phyloP scores from a whole-genome alignment of 2,329 filamentous ascomycete genomes.

The Gnomoniopsis smithogilvyi region DNA sequence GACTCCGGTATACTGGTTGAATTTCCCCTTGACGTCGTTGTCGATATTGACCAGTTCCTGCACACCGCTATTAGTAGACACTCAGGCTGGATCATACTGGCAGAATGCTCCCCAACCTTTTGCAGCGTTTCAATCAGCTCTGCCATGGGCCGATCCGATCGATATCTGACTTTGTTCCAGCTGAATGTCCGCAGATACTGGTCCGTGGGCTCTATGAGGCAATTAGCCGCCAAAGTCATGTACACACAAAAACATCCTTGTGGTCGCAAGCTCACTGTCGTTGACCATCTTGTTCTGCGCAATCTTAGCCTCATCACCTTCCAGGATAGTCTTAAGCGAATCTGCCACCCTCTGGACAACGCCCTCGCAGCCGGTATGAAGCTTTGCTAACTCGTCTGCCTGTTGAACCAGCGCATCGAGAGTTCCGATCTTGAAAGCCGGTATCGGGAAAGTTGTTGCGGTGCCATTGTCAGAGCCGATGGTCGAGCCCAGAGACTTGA shows the following conservation, averaged over 20 bases:
- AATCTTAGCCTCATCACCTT: slow-evolving; percentile 79
- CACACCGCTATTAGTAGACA: slow-evolving; percentile 1
- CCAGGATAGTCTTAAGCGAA: slow-evolving; percentile 76
- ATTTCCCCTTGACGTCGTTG: slow-evolving; percentile 93
- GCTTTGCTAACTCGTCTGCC: slow-evolving; percentile 89
- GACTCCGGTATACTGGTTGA: slow-evolving; percentile 88
- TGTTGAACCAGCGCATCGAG: slow-evolving; percentile 93
- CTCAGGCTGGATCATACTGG: neutral
- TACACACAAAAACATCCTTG: neutral
- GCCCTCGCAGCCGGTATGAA: slow-evolving; percentile 73
- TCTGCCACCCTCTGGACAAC: slow-evolving; percentile 88
- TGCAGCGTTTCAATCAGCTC: slow-evolving; percentile 86
- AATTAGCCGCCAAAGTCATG: slow-evolving; percentile 8
- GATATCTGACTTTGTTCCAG: slow-evolving; percentile 98
- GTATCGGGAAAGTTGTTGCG: slow-evolving; percentile 75
- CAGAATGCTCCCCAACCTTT: slow-evolving; percentile 56
- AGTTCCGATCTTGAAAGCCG: slow-evolving; percentile 96
- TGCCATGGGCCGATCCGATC: slow-evolving; percentile 82
- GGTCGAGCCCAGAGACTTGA: slow-evolving; percentile 70
- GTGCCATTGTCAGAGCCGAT: slow-evolving; percentile 72
- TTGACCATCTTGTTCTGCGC: slow-evolving; percentile 89
- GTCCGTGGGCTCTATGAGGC: slow-evolving; percentile 78
- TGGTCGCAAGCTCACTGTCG: slow-evolving; percentile 63
- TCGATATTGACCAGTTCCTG: slow-evolving; percentile 89
- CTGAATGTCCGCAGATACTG: slow-evolving; percentile 85